These are phyloP conservation scores for Achaetomiella virescens DNA, from an alignment of 495 filamentous ascomycete genomes.

Conservation along the genomic window DNA sequence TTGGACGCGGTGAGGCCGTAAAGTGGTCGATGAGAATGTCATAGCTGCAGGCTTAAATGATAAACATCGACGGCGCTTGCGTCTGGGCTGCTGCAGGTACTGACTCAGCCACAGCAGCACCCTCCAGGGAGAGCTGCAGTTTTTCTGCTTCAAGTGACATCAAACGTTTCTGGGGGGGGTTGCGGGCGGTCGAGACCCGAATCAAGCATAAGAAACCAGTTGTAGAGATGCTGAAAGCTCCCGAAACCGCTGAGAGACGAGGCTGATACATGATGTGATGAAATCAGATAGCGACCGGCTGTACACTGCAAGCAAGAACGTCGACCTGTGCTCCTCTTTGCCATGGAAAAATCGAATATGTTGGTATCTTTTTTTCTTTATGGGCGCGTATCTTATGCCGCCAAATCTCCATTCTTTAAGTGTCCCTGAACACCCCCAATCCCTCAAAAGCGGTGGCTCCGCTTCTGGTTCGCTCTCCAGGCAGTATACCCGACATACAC, in stretches of 20 bases:
- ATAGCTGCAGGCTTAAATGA: no score
- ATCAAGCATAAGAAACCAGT: not conserved
- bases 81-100: no score
- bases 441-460: conserved; percentile 70
- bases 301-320: conserved; percentile 2
- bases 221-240: not conserved
- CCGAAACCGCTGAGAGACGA: not conserved
- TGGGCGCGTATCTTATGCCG: conserved; percentile 1
- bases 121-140: not conserved
- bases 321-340: conserved; percentile 7
- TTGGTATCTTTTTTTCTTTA: conserved; percentile 15
- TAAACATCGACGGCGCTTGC: no score
- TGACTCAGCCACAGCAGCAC: not conserved
- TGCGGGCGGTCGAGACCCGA: no score
- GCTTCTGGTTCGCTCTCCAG: conserved; percentile 63
- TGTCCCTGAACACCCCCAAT: not conserved
- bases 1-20: not conserved
- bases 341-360: conserved; percentile 13
- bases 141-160: not conserved
- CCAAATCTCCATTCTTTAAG: conserved; percentile 9
- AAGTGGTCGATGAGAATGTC: no score
- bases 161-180: no score
- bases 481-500: conserved; percentile 80
- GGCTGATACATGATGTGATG: conserved; percentile 12
- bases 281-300: not conserved